Conservation (phyloP, 495 filamentous ascomycete species). For the Neurospora sp. region DNA sequence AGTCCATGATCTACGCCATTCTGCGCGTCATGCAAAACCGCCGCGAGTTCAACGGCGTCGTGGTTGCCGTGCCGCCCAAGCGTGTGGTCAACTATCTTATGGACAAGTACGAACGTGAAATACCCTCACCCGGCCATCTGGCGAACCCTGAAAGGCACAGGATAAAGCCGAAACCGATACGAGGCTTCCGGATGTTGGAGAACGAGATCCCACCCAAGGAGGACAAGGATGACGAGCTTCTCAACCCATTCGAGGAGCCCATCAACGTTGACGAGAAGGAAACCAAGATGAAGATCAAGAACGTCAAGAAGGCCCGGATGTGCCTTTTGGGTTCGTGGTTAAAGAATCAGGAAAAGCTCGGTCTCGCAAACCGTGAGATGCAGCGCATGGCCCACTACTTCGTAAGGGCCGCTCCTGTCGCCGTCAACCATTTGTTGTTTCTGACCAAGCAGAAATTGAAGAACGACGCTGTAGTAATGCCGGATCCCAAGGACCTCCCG, state of each 20-base stretch:
- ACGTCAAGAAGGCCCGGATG: conserved; percentile 19
- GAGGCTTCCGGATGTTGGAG: neutral
- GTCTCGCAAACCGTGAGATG: neutral
- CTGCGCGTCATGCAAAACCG: conserved; percentile 45
- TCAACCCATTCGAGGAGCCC: neutral
- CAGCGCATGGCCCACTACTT: neutral
- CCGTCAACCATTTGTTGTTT: neutral
- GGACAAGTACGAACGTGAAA: conserved; percentile 16
- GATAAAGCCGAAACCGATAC: neutral
- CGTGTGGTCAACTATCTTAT: conserved; percentile 35
- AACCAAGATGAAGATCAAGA: conserved; percentile 3
- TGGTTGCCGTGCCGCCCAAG: conserved; percentile 28
- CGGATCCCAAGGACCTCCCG: neutral
- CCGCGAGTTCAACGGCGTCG: conserved; percentile 26
- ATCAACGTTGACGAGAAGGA: neutral
- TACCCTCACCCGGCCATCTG: neutral
- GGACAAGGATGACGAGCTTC: neutral
- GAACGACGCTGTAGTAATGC: neutral
- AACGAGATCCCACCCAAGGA: neutral
- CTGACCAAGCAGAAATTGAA: neutral
- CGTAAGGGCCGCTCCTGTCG: neutral
- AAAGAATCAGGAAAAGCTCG: neutral
- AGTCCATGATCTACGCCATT: conserved; percentile 79
- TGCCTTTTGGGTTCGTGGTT: conserved; percentile 13
- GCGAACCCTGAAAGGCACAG: neutral